These are phyloP conservation scores for Lolium perenne DNA, from an alignment of 176 grass and related monocot species.

Conservation along the genomic window DNA sequence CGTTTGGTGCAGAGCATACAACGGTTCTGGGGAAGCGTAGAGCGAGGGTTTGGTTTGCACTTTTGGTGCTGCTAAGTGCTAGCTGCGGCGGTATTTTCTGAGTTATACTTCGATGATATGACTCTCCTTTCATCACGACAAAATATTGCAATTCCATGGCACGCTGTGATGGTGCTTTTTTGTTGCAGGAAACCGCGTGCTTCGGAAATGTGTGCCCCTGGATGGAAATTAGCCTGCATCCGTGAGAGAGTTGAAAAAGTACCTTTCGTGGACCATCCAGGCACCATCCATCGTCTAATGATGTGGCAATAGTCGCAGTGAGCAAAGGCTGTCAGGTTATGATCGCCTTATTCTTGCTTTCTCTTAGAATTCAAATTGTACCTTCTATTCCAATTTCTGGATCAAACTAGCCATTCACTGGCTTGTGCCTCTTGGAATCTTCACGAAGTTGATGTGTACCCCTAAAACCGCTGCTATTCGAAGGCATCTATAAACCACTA, in stretches of 20 bases:
- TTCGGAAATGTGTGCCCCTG: background rate
- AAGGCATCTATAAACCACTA: no score
- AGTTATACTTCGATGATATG: background rate
- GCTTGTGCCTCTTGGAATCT: no score
- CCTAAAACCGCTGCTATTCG: no score
- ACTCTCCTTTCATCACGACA: background rate
- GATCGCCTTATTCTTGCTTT: background rate
- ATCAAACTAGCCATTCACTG: background rate
- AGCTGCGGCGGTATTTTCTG: background rate
- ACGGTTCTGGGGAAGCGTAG: background rate
- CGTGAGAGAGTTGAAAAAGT: background rate
- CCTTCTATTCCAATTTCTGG: background rate
- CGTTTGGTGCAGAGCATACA: background rate
- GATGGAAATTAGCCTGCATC: background rate
- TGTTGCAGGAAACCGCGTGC: slow-evolving; percentile 16
- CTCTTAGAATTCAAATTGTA: background rate
- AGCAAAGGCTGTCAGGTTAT: slow-evolving; percentile 22
- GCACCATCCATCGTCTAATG: background rate
- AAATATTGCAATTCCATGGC: background rate
- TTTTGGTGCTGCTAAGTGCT: background rate
- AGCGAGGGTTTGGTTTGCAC: background rate
- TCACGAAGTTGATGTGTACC: background rate
- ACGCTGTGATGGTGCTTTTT: background rate
- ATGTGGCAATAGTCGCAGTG: background rate
- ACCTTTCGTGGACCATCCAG: slow-evolving; percentile 33